Conservation (phyloP, 139 green algal species). For the Chlorella sp. region DNA sequence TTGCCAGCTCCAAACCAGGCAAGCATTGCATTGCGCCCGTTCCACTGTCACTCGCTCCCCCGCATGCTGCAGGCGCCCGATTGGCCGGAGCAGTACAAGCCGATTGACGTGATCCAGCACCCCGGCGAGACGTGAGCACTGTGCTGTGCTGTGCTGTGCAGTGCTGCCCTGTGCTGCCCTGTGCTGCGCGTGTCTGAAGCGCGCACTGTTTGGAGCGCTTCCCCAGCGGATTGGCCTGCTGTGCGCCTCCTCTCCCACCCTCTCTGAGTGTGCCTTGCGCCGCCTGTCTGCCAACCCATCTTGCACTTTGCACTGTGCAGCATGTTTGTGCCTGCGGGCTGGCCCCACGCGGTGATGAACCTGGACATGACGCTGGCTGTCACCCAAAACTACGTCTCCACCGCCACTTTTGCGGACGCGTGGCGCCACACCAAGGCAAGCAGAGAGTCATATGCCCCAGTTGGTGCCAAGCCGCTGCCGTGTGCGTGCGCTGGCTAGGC, state of each 20-base stretch:
- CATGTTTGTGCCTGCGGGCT: conserved; percentile 83
- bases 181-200: too few relatives aligned
- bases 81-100: conserved; percentile 61
- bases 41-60: too few relatives aligned
- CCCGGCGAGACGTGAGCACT: conserved; percentile 22
- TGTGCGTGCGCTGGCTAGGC: too few relatives aligned
- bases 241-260: too few relatives aligned
- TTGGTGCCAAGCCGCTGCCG: too few relatives aligned
- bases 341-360: conserved; percentile 88
- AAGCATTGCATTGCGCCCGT: too few relatives aligned
- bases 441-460: too few relatives aligned
- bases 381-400: conserved; percentile 76
- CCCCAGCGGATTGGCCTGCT: too few relatives aligned
- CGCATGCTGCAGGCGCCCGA: conserved; percentile 6
- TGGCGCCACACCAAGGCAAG: conserved; percentile 63
- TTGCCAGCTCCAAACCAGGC: too few relatives aligned
- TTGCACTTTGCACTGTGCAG: neutral
- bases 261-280: neutral
- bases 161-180: too few relatives aligned
- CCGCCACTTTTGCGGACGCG: conserved; percentile 77
- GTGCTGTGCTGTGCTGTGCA: neutral
- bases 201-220: too few relatives aligned
- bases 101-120: conserved; percentile 72
- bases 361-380: conserved; percentile 82
- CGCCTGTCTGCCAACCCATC: neutral